Evolutionary conservation across 2,329 filamentous ascomycete species (phyloP).

Genomic region (Epichloe sibirici): DNA sequence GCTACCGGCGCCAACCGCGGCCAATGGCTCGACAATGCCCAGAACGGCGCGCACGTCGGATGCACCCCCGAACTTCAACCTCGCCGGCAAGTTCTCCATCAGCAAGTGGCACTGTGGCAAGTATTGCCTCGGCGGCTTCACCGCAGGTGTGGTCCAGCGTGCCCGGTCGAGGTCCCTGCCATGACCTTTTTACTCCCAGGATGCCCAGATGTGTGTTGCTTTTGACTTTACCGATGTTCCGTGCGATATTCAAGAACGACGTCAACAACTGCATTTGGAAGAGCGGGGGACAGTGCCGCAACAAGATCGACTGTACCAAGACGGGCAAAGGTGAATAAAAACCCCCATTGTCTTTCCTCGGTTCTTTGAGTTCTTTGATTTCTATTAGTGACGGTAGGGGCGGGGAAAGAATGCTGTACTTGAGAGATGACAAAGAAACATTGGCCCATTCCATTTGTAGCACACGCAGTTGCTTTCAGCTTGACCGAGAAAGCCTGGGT

Average conservation of each 20-base stretch:
- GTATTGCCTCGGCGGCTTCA: constrained; percentile 10
- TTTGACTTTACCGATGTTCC: constrained; percentile 10
- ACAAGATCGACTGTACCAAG: constrained; percentile 5
- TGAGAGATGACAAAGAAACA: not conserved
- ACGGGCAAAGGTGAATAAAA: not conserved
- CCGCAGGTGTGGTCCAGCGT: constrained; percentile 8
- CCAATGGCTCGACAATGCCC: constrained; percentile 10
- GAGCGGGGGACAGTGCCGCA: constrained; percentile 8
- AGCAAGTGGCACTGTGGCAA: constrained; percentile 12
- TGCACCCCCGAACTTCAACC: constrained; percentile 5
- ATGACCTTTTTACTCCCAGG: constrained; percentile 10
- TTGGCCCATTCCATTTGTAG: not conserved
- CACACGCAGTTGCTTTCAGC: too few species aligned
- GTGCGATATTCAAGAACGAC: constrained; percentile 9
- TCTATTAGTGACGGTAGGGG: too few species aligned
- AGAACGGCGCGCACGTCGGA: constrained; percentile 7
- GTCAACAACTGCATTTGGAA: constrained; percentile 11
- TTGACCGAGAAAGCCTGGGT: not conserved
- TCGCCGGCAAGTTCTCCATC: constrained; percentile 9
- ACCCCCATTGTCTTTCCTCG: too few species aligned
- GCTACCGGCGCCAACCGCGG: constrained; percentile 6
- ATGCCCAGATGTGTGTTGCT: constrained; percentile 9
- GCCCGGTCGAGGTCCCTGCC: constrained; percentile 8
- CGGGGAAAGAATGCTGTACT: too few species aligned
- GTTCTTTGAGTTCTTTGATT: too few species aligned